Base-by-base conservation (phyloP, 108 stramenopile genomes). In the Seminavis robusta region DNA sequence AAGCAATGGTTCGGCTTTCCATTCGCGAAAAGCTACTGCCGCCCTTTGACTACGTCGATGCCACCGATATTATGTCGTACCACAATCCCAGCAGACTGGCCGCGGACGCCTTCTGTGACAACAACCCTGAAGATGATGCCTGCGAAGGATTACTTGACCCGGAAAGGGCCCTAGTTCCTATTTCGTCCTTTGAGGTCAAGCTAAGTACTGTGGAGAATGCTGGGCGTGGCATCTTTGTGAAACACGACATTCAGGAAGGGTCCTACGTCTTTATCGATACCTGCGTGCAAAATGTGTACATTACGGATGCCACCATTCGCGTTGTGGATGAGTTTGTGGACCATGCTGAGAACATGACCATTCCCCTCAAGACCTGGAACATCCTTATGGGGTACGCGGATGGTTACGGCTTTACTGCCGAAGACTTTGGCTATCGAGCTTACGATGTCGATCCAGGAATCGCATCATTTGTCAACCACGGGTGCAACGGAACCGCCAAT, bases 401-500 rank as follows among this genome's bases (percentile, higher is more conserved):
- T 29, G 51, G 51, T 2, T 52, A 52, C 21, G 51, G 51, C 51
- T 29, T 52, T 25, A 33, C 16, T 15, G 20, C n/a, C 21, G 25
- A 29, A 11, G n/a, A 52, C 19, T 52, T 29, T 29, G 51, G 51
- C 15, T 19, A 52, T n/a, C 3, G 13, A 19, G 51, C 30, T 33
- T 25, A 29, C n/a, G 13, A 33, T 15, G 54, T 56, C 54, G 54
- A 56, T 15, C 36, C 54, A 13, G 54, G 54, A 5, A 56, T 56
- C 25, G 20, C 29, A 19, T 41, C 54, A 9, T 56, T 56, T 39
- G 13, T 56, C 38, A 56, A 56, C 25, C 54, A 56, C 38, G 54
- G 54, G 2, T 56, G 54, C 54, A 56, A 56, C 19, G 54, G 54
- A 41, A 56, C 54, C 20, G 19, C 21, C 4, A 33, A 33, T 8